Evolutionary conservation across 345 rosid species (phyloP).

Genomic region (Nasturtium officinale): DNA sequence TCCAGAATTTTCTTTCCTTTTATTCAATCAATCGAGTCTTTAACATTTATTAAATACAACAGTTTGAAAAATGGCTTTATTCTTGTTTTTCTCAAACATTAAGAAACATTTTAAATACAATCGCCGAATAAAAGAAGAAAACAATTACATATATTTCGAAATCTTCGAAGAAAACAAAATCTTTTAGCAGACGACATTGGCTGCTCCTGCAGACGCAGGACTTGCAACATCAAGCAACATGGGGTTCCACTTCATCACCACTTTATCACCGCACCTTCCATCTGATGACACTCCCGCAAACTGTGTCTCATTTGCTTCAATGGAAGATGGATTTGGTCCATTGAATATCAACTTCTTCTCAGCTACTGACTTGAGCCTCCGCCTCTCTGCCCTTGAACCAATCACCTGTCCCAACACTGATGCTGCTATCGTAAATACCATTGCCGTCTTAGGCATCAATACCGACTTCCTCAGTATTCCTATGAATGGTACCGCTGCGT

Average conservation of each 20-base stretch:
- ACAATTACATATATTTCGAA: slow-evolving; percentile 17
- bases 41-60: slow-evolving; percentile 17
- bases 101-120: slow-evolving; percentile 29
- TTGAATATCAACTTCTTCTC: slow-evolving; percentile 39
- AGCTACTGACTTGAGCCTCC: slow-evolving; percentile 60
- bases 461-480: slow-evolving; percentile 87
- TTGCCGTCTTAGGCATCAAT: slow-evolving; percentile 92
- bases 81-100: slow-evolving; percentile 36
- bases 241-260: slow-evolving; percentile 43
- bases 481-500: slow-evolving; percentile 95
- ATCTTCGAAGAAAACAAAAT: slow-evolving; percentile 18
- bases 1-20: not conserved
- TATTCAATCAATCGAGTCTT: slow-evolving; percentile 34
- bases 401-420: slow-evolving; percentile 85
- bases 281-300: slow-evolving; percentile 26
- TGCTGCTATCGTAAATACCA: slow-evolving; percentile 93
- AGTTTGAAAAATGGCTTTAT: slow-evolving; percentile 25
- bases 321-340: not conserved
- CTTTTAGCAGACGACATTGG: slow-evolving; percentile 39
- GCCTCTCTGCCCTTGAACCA: slow-evolving; percentile 97
- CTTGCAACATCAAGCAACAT: slow-evolving; percentile 40
- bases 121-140: slow-evolving; percentile 5
- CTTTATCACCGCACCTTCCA: slow-evolving; percentile 40
- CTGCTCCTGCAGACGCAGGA: slow-evolving; percentile 40
- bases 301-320: slow-evolving; percentile 13